Base-by-base conservation (phyloP, 305 asterid species). In the Fraxinus sp. region DNA sequence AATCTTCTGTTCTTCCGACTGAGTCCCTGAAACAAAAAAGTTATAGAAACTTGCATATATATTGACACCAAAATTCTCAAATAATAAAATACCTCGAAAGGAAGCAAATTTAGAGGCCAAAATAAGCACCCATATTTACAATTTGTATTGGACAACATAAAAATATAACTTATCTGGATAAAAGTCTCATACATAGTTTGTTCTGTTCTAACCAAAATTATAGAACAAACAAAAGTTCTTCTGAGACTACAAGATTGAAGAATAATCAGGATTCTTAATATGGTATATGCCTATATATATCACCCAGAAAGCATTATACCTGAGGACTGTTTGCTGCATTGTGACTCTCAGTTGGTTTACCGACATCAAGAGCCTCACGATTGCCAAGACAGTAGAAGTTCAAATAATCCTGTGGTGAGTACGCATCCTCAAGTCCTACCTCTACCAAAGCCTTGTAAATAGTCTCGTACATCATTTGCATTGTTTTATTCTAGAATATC, bases 381-480 rank as follows among this genome's bases (percentile, higher is more conserved):
- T 94, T 94, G 41, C 99, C 99, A 77, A 96, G 99, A 89, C 98
- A 94, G 86, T 81, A 96, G 72, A 96, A 96, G 83, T 93, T 96
- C 87, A 94, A 87, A 85, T 80, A 96, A 91, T 96, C 99, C 87
- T 92, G 93, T 2, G 98, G 99, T n/a, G 93, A 87, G 90, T 80
- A 87, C 33, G 97, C 87, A 80, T 90, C 93, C 88, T 96, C 95
- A 57, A 95, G 99, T 79, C 97, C 99, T 84, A 92, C 98, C 90
- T 95, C 99, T 83, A 89, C 98, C 62, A 96, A 82, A 79, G 99
- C 98, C 89, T 92, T 95, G 92, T 93, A 88, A 64, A 97, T 93
- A 16, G 98, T 95, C 87, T 95, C 96, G 79, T 93, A 97, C 99
- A 97, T 97, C 99, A 95, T 97, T 92, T 95, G 98, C 98, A 97